phyloP scores from a whole-genome alignment of 2,329 filamentous ascomycete species.

The Hypoxylon sp. region DNA sequence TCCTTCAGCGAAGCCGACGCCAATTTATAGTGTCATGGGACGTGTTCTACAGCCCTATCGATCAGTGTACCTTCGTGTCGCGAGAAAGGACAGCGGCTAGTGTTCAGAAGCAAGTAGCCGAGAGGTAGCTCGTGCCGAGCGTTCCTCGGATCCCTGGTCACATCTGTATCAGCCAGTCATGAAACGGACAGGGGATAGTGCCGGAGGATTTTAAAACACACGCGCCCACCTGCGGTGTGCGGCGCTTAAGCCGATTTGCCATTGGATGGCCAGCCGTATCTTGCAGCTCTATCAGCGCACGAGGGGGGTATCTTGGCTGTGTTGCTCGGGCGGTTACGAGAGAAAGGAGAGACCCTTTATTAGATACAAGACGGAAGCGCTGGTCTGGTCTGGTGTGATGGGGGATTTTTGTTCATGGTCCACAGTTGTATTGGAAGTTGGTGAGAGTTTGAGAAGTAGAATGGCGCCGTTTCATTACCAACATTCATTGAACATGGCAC shows the following conservation, averaged over 20 bases:
- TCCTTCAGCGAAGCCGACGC: conserved; percentile 17
- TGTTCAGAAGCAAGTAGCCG: conserved; percentile 13
- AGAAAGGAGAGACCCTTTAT: conserved; percentile 5
- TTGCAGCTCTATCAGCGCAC: conserved; percentile 29
- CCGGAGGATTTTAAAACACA: conserved; percentile 50
- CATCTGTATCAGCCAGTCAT: conserved; percentile 47
- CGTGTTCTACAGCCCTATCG: conserved; percentile 18
- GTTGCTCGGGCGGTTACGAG: conserved; percentile 26
- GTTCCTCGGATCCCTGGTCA: conserved; percentile 29
- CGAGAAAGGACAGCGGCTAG: neutral
- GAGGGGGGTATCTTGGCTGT: conserved; percentile 13
- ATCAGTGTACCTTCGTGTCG: conserved; percentile 4
- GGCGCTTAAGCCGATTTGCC: conserved; percentile 51
- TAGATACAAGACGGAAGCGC: conserved; percentile 24
- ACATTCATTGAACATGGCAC: neutral
- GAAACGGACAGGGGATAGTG: conserved; percentile 50
- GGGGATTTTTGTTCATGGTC: conserved; percentile 6
- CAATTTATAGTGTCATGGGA: conserved; percentile 2
- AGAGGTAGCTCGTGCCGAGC: conserved; percentile 26
- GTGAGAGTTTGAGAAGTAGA: conserved; percentile 16
- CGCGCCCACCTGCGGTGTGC: conserved; percentile 47
- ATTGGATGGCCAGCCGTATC: conserved; percentile 42
- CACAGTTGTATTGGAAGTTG: conserved; percentile 6
- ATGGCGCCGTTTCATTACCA: conserved; percentile 21
- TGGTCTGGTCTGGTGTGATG: conserved; percentile 19